phyloP scores from a whole-genome alignment of 495 filamentous ascomycete species.

The Chaetomium fimeti region DNA sequence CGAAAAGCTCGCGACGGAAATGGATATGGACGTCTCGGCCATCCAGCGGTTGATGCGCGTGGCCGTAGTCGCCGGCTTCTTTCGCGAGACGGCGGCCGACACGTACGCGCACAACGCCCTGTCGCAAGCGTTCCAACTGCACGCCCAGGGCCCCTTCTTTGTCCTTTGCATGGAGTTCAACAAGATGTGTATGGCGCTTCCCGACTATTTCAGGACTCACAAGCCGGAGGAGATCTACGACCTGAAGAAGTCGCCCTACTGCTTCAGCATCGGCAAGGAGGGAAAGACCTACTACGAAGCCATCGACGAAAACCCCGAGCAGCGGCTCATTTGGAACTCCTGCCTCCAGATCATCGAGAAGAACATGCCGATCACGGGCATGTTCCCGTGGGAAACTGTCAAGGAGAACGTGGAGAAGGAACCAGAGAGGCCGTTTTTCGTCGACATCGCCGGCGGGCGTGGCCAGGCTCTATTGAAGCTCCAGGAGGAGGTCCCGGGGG shows the following conservation, averaged over 20 bases:
- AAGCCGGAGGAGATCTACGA: conserved; percentile 32
- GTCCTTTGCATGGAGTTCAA: conserved; percentile 29
- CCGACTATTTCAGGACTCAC: conserved; percentile 37
- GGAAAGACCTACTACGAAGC: conserved; percentile 37
- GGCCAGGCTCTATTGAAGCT: conserved; percentile 35
- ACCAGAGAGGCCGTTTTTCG: conserved; percentile 35
- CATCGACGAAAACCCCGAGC: conserved; percentile 21
- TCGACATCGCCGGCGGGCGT: conserved; percentile 33
- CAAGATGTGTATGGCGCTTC: conserved; percentile 21
- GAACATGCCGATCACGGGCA: conserved; percentile 36
- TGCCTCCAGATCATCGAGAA: conserved; percentile 33
- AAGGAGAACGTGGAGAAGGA: conserved; percentile 36
- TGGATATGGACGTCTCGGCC: conserved; percentile 30
- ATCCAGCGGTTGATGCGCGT: conserved; percentile 32
- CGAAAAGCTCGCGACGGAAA: conserved; percentile 28
- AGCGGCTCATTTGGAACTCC: conserved; percentile 22
- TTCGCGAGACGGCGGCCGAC: conserved; percentile 27
- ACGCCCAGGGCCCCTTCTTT: conserved; percentile 24
- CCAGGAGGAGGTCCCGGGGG: conserved; percentile 25
- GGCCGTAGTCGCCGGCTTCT: conserved; percentile 31
- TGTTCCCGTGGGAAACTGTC: conserved; percentile 39
- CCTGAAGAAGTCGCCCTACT: conserved; percentile 34
- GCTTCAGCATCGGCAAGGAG: conserved; percentile 31
- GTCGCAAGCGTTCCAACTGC: conserved; percentile 19
- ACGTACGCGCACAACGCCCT: conserved; percentile 32